Base-by-base conservation (phyloP, 441 rosid species). In the Erodium texanum region DNA sequence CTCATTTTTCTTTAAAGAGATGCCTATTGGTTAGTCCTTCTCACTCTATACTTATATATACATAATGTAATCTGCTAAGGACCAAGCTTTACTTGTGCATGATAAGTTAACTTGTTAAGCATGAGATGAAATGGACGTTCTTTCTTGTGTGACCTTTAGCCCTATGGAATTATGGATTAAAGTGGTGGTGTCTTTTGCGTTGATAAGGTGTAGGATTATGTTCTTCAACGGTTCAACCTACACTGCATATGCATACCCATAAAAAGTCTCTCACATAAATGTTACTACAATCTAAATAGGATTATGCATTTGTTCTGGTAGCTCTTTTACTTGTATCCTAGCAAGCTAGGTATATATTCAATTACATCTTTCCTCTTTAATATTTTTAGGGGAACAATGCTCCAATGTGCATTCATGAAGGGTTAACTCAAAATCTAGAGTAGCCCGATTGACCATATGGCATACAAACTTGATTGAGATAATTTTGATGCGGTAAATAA, bases 1-100 rank as follows among this genome's bases (percentile, higher is more conserved):
- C 68, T 68, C 82, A 36, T 87, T 93, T 81, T 90, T 93, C 88
- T 90, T 90, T 74, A 68, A 70, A 63, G 83, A 84, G 68, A 45
- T 11, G 23, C 62, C 77, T 41, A 66, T 80, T 79, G 88, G 92
- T 92, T 15, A 56, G 71, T 56, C 72, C 62, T 65, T n/a, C 0
- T 72, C 69, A 45, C 52, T 56, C 18, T 34, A 34, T 18, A 19
- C 24, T 72, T 67, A 11, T 66, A 11, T 5, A 12, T 2, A 19
- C 45, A 18, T 20, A 41, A 5, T 36, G 7, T 48, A 1, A 11
- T 66, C 24, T 68, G 63, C 41, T 50, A 3, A 34, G 8, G 8
- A 34, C 69, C 65, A 43, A 20, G 66, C 4, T 24, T 64, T 54
- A 19, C 36, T 16, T 11, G 7, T 7, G 65, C 41, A 11, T 48